These are phyloP conservation scores for Ascochyta pisi DNA, from an alignment of 2,329 filamentous ascomycete species.

Conservation along the genomic window DNA sequence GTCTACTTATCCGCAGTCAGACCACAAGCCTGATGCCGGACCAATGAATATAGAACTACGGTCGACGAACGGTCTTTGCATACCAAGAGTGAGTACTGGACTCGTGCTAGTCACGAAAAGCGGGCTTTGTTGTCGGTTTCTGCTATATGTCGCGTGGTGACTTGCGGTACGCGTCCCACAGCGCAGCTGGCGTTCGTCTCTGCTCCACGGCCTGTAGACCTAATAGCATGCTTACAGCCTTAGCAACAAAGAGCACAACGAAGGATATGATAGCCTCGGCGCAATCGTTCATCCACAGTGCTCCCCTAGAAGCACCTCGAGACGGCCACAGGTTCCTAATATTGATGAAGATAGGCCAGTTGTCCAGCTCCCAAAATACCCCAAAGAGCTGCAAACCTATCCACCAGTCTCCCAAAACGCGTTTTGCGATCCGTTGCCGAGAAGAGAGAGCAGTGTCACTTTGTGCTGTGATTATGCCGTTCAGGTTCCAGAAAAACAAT, in stretches of 20 bases:
- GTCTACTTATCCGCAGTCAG: constrained; percentile 1
- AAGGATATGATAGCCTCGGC: constrained; percentile 12
- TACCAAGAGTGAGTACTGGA: not conserved
- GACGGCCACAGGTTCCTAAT: not conserved
- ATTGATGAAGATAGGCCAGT: constrained; percentile 38
- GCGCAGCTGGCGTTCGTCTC: constrained; percentile 15
- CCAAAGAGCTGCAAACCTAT: constrained; percentile 32
- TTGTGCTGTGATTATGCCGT: constrained; percentile 41
- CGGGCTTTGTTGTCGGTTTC: not conserved
- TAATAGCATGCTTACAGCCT: not conserved
- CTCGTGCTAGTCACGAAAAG: not conserved
- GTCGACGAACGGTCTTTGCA: constrained; percentile 6
- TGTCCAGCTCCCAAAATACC: constrained; percentile 42
- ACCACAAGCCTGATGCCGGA: not conserved
- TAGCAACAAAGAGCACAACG: constrained; percentile 5
- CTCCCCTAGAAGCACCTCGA: not conserved
- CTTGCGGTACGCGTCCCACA: constrained; percentile 15
- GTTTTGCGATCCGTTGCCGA: constrained; percentile 1
- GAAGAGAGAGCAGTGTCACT: not conserved
- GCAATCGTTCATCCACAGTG: not conserved
- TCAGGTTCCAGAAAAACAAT: constrained; percentile 60
- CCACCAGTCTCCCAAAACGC: constrained; percentile 22
- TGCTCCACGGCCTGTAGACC: constrained; percentile 12
- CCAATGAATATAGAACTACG: not conserved
- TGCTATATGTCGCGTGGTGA: not conserved